Evolutionary conservation across 1,284 basidiomycete genomes (phyloP), one percentile per base, ranked within the genome.

Genomic region (Cryptococcus hybrid): DNA sequence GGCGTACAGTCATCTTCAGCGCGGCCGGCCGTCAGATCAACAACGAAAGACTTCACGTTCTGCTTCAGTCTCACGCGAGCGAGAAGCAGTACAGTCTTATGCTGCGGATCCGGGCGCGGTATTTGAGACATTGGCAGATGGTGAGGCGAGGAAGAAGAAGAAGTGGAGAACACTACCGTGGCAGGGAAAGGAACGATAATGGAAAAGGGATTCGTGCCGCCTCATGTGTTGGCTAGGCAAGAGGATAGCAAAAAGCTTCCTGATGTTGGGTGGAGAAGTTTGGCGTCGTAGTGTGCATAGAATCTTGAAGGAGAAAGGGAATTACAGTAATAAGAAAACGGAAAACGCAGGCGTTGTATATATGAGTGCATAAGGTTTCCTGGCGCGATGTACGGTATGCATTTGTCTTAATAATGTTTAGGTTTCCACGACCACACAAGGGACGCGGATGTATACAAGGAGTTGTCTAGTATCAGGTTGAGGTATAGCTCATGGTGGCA

Each of bases 21-120:
- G 4, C 49, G 60, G 60, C 7, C 42, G 60, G 39, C n/a, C 47
- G n/a, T 40, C 24, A 9, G 52, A 49, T 6, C 13, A 18, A 3
- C 37, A 35, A 18, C 37, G 50, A 7, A 51, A 51, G 37, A 42
- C 34, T 12, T 51, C 35, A 47, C 64, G 71, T 46, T 60, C 64
- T 2, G 67, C 63, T 2, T 65, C 63, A 9, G 62, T 57, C 15
- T 68, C 68, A 11, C 58, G 73, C n/a, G 71, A 74, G 36, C 57
- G 69, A 42, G 68, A 70, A 43, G 63, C 65, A 49, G 61, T 64
- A 6, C 62, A 63, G 44, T 57, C 58, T 34, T 74, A 69, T 54
- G 51, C 54, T 2, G 66, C 63, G 4, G 75, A 75, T 55, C 71
- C 73, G 2, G 75, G 75, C 6, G 68, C 70, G 5, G 65, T 73